Base-by-base conservation (phyloP, 2,329 filamentous ascomycete species). In the Proliferodiscus dingleyae region DNA sequence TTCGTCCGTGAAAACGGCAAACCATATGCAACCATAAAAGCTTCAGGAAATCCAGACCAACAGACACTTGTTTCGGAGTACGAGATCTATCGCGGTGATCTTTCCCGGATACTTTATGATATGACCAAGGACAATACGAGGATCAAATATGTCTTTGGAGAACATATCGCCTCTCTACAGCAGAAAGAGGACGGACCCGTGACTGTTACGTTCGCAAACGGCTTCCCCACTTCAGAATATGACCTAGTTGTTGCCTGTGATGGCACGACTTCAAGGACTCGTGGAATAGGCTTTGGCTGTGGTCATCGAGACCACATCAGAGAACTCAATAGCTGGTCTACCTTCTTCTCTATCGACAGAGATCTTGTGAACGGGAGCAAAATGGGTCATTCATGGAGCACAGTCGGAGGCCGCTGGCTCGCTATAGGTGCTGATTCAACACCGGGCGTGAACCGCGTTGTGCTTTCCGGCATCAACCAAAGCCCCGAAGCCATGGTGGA, bases 191-290 rank as follows among this genome's bases (percentile, higher is more conserved):
- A 61, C 0, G 50, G 51, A 0, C 67, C 74, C 0, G 42, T 60
- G 4, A 6, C 24, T 15, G 71, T 71, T 0, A 45, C 45, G 1
- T 68, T 80, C 43, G 64, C 62, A 1, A 65, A 74, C 43, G 73
- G 73, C 2, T 56, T 57, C 10, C 61, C 53, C 0, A 64, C 66
- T 8, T 7, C n/a, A 4, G 56, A 51, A 0, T 81, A 67, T 41
- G 76, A 80, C 54, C 57, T 81, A 0, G 50, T 81, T 0, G 68
- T 80, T 24, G 75, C 71, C 3, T 75, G 76, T 4, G 78, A 81
- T 49, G 78, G 78, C 0, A 68, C 74, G 41, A 6, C 11, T 6
- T 6, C 6, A 6, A 6, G 24, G 11, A 26, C 24, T 6, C 6
- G 24, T 6, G 24, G 6, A 6, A 26, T 26, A 11, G 24, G 24